phyloP scores from a whole-genome alignment of 495 filamentous ascomycete species.

The Penicillium coffeae region DNA sequence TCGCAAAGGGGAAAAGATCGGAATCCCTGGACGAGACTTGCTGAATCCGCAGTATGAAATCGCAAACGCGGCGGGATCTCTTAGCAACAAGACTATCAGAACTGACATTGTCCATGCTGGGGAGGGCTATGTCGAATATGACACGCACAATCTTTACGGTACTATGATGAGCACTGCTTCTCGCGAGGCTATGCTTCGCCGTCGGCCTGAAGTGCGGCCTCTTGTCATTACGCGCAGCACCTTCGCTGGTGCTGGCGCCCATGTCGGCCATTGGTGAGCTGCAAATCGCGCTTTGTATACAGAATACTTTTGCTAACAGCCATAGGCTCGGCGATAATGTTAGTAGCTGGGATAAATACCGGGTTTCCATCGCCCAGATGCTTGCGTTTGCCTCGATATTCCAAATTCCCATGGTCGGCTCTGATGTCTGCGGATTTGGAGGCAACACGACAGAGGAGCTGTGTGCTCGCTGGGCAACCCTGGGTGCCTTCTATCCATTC shows the following conservation, averaged over 20 bases:
- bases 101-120: conserved; percentile 70
- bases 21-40: conserved; percentile 61
- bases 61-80: conserved; percentile 63
- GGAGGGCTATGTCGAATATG: conserved; percentile 67
- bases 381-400: conserved; percentile 75
- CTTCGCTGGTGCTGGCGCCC: conserved; percentile 72
- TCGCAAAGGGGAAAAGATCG: conserved; percentile 36
- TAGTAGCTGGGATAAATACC: conserved; percentile 69
- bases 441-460: conserved; percentile 71
- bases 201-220: conserved; percentile 64
- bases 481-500: conserved; percentile 79
- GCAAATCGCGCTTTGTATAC: background rate
- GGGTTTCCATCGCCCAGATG: conserved; percentile 62
- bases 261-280: conserved; percentile 73
- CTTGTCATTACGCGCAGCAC: conserved; percentile 82
- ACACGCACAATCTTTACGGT: conserved; percentile 83
- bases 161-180: conserved; percentile 77
- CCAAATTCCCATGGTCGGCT: conserved; percentile 82
- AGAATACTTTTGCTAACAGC: background rate
- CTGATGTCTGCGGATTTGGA: conserved; percentile 78
- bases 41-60: conserved; percentile 73
- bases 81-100: conserved; percentile 70
- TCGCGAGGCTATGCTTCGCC: conserved; percentile 61
- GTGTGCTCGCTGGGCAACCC: conserved; percentile 79
- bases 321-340: conserved; percentile 72